phyloP scores from a whole-genome alignment of 2,329 filamentous ascomycete species.

The Beauveria australis region DNA sequence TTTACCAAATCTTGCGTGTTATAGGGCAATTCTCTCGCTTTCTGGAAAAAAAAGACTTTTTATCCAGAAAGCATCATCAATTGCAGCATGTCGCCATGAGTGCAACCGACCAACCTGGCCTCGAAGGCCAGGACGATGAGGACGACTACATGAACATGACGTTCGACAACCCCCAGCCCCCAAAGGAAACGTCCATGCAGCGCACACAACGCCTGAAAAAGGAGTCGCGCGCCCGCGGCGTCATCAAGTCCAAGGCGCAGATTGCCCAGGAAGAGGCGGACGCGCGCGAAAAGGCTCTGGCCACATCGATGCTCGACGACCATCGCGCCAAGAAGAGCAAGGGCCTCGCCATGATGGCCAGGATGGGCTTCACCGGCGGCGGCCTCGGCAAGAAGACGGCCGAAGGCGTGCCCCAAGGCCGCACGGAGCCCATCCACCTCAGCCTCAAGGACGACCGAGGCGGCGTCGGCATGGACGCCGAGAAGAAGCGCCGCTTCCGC shows the following conservation, averaged over 20 bases:
- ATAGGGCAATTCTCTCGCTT: too few relatives aligned
- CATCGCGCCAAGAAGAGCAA: constrained; percentile 59
- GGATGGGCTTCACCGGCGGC: constrained; percentile 81
- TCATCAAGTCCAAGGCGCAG: constrained; percentile 74
- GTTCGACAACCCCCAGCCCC: constrained; percentile 59
- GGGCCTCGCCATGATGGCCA: constrained; percentile 92
- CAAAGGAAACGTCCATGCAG: constrained; percentile 46
- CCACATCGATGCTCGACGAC: constrained; percentile 60
- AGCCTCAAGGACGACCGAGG: constrained; percentile 69
- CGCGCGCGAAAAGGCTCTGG: constrained; percentile 67
- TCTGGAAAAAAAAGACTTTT: too few relatives aligned
- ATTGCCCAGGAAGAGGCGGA: constrained; percentile 64
- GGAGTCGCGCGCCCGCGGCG: constrained; percentile 60
- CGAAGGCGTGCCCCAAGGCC: constrained; percentile 26
- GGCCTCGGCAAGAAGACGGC: constrained; percentile 56
- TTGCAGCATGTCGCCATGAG: constrained; percentile 8
- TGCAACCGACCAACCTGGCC: not conserved
- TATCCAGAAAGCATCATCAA: not conserved
- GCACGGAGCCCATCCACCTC: constrained; percentile 65
- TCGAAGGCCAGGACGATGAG: constrained; percentile 53
- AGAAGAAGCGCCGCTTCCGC: constrained; percentile 68
- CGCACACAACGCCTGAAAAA: constrained; percentile 45
- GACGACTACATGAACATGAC: constrained; percentile 98
- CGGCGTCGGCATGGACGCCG: constrained; percentile 76
- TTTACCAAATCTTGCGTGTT: too few relatives aligned